Base-by-base conservation (phyloP, 345 rosid genomes). In the Citrus reticulata region DNA sequence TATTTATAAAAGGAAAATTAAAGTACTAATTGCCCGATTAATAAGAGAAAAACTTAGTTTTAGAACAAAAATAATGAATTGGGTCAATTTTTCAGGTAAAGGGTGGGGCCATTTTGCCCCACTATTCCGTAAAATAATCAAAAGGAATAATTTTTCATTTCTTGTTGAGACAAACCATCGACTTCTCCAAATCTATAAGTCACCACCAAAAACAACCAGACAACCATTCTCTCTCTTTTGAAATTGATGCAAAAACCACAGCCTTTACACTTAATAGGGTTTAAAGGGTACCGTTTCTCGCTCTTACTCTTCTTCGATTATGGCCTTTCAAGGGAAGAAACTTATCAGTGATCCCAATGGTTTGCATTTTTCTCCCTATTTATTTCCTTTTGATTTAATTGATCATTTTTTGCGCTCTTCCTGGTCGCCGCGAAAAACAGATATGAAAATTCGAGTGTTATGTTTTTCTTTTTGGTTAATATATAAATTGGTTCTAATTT, bases 271-370 rank as follows among this genome's bases (percentile, higher is more conserved):
- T 22, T 6, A 62, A 42, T 30, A 75, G 78, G 71, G 70, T 51
- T 75, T 51, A 65, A 20, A 64, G 51, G 70, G 46, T 13, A 51
- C 34, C 63, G 25, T 63, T 37, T 69, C 20, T n/a, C 4, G 25
- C 6, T 40, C 22, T 20, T 29, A 54, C 34, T 79, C 73, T 57
- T 72, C 46, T 75, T 84, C 62, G 79, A 66, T 76, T 34, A 95
- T 96, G 99, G 96, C 93, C 72, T 90, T 64, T 71, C 90, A 84
- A 76, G 97, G 88, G 42, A 95, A 95, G 91, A 95, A 93, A 83
- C 93, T 95, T 88, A 90, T 95, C 91, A 90, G 92, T 86, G 74
- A 91, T 78, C 98, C 99, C 75, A 83, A 79, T 62, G 95, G 99
- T 93, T 83, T 40, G 89, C 89, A 75, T 81, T 85, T 70, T 34